Evolutionary conservation across 352 stramenopile genomes (phyloP).

Genomic region (Phytopythium delawarense): DNA sequence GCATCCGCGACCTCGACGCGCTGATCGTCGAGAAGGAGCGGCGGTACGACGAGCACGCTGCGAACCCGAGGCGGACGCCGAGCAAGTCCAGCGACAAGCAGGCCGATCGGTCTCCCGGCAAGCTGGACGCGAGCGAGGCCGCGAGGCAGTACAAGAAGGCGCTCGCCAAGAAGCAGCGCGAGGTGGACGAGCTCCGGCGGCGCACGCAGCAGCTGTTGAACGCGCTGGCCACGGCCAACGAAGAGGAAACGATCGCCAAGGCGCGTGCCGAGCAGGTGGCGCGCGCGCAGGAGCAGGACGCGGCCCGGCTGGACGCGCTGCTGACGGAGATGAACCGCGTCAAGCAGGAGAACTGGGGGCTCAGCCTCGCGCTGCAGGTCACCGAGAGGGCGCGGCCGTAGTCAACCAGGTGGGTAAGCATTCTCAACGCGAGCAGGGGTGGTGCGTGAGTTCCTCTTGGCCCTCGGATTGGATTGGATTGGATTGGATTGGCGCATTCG

Average conservation of each 20-base stretch:
- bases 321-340: slow-evolving; percentile 46
- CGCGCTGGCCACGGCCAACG: slow-evolving; percentile 62
- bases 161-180: slow-evolving; percentile 35
- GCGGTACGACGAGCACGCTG: slow-evolving; percentile 11
- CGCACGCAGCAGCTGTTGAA: slow-evolving; percentile 28
- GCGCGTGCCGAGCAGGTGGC: slow-evolving; percentile 4
- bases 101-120: not conserved
- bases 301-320: slow-evolving; percentile 29
- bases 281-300: slow-evolving; percentile 27
- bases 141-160: slow-evolving; percentile 20
- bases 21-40: slow-evolving; percentile 32
- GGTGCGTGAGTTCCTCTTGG: no score
- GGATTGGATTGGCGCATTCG: not conserved
- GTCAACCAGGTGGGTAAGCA: no score
- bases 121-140: not conserved
- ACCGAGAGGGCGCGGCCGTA: slow-evolving; percentile 21
- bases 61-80: slow-evolving; percentile 2
- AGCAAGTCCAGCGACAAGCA: slow-evolving; percentile 9
- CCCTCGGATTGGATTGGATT: not conserved
- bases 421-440: no score
- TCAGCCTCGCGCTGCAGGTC: slow-evolving; percentile 62
- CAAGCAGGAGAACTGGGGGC: slow-evolving; percentile 68
- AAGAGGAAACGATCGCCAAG: slow-evolving; percentile 75
- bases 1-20: slow-evolving; percentile 35
- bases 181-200: slow-evolving; percentile 26